Base-by-base conservation (phyloP, 768 basidiomycete genomes). In the Psilocybe subaeruginosa region DNA sequence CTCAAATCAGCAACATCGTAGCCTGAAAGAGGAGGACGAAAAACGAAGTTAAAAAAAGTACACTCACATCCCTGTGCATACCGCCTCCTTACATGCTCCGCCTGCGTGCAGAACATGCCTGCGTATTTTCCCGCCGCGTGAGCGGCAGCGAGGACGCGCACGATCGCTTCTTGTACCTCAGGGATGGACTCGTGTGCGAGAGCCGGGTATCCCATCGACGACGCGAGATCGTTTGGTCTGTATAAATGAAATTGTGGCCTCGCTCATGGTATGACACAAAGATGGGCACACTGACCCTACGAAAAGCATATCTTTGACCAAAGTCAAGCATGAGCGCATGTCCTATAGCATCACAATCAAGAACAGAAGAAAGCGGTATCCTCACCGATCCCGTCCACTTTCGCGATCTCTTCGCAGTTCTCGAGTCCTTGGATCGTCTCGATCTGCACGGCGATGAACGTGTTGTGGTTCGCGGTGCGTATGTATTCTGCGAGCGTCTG, bases 371-470 rank as follows among this genome's bases (percentile, higher is more conserved):
- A 8, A 52, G 23, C 23, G 23, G 23, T 46, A 16, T 43, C 11
- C 41, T 17, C 35, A 64, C 66, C 64, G 6, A 65, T 64, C 19
- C 68, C 68, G 11, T 68, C 65, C 1, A 66, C 68, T n/a, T 60
- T 56, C n/a, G 68, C 68, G 29, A 68, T 68, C 6, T 57, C 63
- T 59, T 66, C 64, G 35, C 68, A 68, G n/a, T 66, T 68, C 16
- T 64, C 63, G 19, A 68, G 47, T 11, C 68, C 68, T 45, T 57
- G 43, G 16, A 65, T 30, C 5, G 65, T 68, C 56, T 68, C 68
- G 8, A 68, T 68, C 53, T 68, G 68, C 2, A 65, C 64, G 2
- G 63, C 65, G 19, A 66, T 47, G 39, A 68, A 61, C 3, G 68
- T 68, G 54, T 68, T 68, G 29, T 54, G 58, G 51, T 69, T 69